A percentile compares a stretch with the other conserved stretches of the same genome.
Conservation (phyloP, 2,329 filamentous ascomycete genomes). For the Trichoderma sp. region DNA sequence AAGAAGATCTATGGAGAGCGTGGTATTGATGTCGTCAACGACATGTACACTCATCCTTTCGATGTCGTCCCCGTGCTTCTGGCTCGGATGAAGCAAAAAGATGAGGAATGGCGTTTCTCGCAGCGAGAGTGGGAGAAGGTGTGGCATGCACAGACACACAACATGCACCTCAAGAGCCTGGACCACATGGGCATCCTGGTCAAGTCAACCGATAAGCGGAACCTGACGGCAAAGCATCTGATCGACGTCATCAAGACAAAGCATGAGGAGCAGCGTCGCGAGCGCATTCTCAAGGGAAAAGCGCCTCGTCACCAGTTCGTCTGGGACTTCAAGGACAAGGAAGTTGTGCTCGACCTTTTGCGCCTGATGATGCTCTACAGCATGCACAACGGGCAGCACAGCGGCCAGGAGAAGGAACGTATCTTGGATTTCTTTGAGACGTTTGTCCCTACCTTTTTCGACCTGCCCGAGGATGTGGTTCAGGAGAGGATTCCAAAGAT, state of each 20-base stretch:
- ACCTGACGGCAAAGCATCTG: conserved; percentile 86
- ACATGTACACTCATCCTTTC: conserved; percentile 82
- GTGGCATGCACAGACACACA: conserved; percentile 93
- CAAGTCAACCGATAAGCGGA: conserved; percentile 86
- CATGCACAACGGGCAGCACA: conserved; percentile 69
- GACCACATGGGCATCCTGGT: conserved; percentile 94
- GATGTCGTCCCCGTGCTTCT: conserved; percentile 87
- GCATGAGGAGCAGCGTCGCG: conserved; percentile 83
- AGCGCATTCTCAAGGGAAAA: conserved; percentile 63
- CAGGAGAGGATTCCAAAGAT: conserved; percentile 68
- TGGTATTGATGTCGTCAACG: conserved; percentile 80
- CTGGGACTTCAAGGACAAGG: conserved; percentile 72
- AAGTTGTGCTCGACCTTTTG: conserved; percentile 64
- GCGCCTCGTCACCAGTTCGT: conserved; percentile 72
- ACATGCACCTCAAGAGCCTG: conserved; percentile 92
- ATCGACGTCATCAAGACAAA: conserved; percentile 89
- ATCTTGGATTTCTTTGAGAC: conserved; percentile 75
- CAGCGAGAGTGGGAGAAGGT: conserved; percentile 99
- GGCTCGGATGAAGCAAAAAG: conserved; percentile 88
- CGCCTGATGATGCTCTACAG: conserved; percentile 67
- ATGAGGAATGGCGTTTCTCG: conserved; percentile 96
- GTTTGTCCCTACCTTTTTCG: conserved; percentile 77
- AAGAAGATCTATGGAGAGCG: conserved; percentile 97
- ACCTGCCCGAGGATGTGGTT: conserved; percentile 70
- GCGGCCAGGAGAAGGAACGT: conserved; percentile 71